Evolutionary conservation across 2,329 filamentous ascomycete genomes (phyloP), one percentile per base, ranked within the genome.

Genomic region (Colletotrichum graminicola): DNA sequence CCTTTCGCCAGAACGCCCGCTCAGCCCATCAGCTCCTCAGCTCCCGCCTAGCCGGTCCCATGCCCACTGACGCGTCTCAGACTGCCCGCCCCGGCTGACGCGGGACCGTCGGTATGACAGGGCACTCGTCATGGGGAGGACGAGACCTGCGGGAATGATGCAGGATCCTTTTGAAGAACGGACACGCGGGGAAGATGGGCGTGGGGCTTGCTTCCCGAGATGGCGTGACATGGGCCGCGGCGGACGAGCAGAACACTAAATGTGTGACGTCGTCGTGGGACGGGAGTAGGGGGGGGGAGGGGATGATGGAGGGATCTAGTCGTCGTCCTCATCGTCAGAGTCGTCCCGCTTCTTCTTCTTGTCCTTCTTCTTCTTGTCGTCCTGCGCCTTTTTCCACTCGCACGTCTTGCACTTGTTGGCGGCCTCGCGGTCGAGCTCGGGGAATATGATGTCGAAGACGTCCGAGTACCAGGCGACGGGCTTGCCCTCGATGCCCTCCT

Each of bases 391-490:
- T 75, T 89, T 87, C 83, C 82, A 84, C 75, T 87, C 85, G 77
- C 82, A 83, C 57, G 86, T 82, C 78, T 92, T 91, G 90, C 94
- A 96, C 74, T 86, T 88, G 81, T 93, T 96, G 73, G 92, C 94
- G 72, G 89, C 83, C 52, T 92, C 87, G 73, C 84, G 86, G 82
- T 98, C 93, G 23, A 98, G 82, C 74, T 92, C 86, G 47, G 93
- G 91, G 85, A 99, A 99, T 76, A 98, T 91, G 73, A 97, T 87
- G 74, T 95, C 89, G 80, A 98, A 98, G 62, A 99, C 94, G 75
- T 99, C 94, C 8, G 88, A 88, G 85, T 98, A 99, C 96, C 96
- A 99, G 78, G 89, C 91, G 23, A 95, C 95, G 0, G 96, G 92
- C 76, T 92, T 93, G 77, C 97, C 96, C 82, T 97, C 92, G 73